phyloP scores from a whole-genome alignment of 768 basidiomycete genomes.

The Russula dissimulans region DNA sequence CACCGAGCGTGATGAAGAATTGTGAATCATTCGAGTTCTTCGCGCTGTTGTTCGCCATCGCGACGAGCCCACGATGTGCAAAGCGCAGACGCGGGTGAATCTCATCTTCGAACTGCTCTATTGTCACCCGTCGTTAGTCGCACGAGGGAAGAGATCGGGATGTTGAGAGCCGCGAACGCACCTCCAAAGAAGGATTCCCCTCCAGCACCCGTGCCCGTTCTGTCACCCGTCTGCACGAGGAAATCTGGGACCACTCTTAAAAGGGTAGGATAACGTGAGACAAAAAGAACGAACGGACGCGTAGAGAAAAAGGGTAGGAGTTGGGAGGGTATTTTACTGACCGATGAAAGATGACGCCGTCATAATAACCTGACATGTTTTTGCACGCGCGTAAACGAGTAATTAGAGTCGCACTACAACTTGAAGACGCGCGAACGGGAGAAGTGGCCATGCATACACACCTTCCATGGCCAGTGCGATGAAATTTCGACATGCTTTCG shows the following conservation, averaged over 20 bases:
- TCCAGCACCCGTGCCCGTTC: constrained; percentile 80
- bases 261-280: neutral
- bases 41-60: constrained; percentile 84
- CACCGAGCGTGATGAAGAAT: constrained; percentile 90
- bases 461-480: constrained; percentile 85
- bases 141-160: neutral
- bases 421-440: neutral
- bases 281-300: too few relatives aligned
- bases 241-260: constrained; percentile 79
- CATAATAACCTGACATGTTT: constrained; percentile 65
- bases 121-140: neutral
- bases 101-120: constrained; percentile 88
- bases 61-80: constrained; percentile 83
- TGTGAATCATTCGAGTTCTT: constrained; percentile 91
- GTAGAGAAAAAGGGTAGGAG: neutral
- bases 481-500: constrained; percentile 90
- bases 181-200: constrained; percentile 97
- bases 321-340: constrained; percentile 22
- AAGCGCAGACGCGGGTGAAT: constrained; percentile 87
- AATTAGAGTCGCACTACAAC: too few relatives aligned
- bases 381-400: too few relatives aligned
- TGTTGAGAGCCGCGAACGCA: constrained; percentile 19
- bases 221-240: constrained; percentile 92
- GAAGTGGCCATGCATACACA: constrained; percentile 30
- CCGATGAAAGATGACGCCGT: constrained; percentile 92